phyloP scores from a whole-genome alignment of 768 basidiomycete genomes.

The Podaxis carcinomalis region DNA sequence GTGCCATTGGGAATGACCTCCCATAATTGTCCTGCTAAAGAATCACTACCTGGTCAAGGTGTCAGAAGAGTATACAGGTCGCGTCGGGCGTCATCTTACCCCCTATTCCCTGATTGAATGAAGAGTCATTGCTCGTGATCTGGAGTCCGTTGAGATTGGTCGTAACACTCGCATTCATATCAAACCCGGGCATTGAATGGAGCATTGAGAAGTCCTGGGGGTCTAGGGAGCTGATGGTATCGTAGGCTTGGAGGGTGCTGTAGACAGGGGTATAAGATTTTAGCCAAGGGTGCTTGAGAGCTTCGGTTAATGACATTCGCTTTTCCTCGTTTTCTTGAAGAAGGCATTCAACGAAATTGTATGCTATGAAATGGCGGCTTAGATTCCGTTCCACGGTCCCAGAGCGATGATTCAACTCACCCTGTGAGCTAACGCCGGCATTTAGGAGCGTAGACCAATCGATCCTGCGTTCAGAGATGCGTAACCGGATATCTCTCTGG shows the following conservation, averaged over 20 bases:
- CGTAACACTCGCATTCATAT: constrained; percentile 21
- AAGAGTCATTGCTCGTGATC: constrained; percentile 18
- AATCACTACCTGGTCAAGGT: constrained; percentile 20
- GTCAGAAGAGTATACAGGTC: background rate
- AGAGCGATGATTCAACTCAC: constrained; percentile 30
- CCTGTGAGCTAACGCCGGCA: constrained; percentile 35
- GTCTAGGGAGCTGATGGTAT: constrained; percentile 9
- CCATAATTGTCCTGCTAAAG: constrained; percentile 46
- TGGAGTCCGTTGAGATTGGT: constrained; percentile 23
- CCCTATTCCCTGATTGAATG: constrained; percentile 27
- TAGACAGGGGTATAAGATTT: constrained; percentile 24
- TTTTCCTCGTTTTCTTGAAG: constrained; percentile 57
- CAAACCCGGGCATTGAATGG: constrained; percentile 8
- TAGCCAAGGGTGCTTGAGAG: constrained; percentile 80
- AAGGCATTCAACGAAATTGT: constrained; percentile 63
- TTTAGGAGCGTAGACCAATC: constrained; percentile 53
- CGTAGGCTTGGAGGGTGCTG: background rate
- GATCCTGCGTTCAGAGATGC: constrained; percentile 53
- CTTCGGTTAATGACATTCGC: constrained; percentile 70
- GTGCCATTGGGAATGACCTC: constrained; percentile 46
- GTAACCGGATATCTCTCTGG: constrained; percentile 52
- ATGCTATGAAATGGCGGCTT: constrained; percentile 32
- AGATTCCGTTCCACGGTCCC: background rate
- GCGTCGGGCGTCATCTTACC: background rate
- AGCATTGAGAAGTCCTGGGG: constrained; percentile 12